phyloP scores from a whole-genome alignment of 176 grass and related monocot species.

The Poa annua region DNA sequence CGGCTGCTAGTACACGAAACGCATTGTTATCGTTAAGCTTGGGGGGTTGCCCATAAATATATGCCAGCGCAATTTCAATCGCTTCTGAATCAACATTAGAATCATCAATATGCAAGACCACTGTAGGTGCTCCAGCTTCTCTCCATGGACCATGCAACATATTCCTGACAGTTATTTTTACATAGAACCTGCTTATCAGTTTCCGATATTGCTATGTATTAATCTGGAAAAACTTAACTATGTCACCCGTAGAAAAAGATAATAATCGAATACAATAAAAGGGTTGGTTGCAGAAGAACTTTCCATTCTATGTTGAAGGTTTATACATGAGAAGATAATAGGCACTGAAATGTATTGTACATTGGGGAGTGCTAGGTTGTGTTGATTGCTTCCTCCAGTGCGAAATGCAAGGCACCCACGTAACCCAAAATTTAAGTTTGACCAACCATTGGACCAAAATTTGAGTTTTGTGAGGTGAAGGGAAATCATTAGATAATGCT shows the following conservation, averaged over 20 bases:
- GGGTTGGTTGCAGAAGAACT: slow-evolving; percentile 5
- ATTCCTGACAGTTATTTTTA: slow-evolving; percentile 66
- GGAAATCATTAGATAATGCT: too few relatives aligned
- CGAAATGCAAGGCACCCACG: neutral
- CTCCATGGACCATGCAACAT: slow-evolving; percentile 99
- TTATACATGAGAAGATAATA: neutral
- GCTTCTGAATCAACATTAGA: slow-evolving; percentile 92
- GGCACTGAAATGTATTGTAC: neutral
- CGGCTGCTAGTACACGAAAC: slow-evolving; percentile 84
- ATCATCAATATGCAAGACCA: slow-evolving; percentile 88
- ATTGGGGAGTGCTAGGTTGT: neutral
- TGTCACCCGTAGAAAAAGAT: neutral
- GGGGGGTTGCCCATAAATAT: slow-evolving; percentile 86
- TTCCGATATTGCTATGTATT: slow-evolving; percentile 20
- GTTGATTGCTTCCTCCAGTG: neutral
- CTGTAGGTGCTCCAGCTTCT: slow-evolving; percentile 82
- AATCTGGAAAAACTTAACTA: neutral
- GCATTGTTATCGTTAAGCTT: slow-evolving; percentile 94
- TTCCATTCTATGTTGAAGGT: neutral
- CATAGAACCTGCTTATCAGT: slow-evolving; percentile 22
- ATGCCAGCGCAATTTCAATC: slow-evolving; percentile 76
- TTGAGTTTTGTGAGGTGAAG: neutral
- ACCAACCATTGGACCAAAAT: neutral
- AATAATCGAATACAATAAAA: neutral
- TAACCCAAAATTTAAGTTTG: neutral